Evolutionary conservation across 2,329 filamentous ascomycete genomes (phyloP).

Genomic region (Penicillium sp.): DNA sequence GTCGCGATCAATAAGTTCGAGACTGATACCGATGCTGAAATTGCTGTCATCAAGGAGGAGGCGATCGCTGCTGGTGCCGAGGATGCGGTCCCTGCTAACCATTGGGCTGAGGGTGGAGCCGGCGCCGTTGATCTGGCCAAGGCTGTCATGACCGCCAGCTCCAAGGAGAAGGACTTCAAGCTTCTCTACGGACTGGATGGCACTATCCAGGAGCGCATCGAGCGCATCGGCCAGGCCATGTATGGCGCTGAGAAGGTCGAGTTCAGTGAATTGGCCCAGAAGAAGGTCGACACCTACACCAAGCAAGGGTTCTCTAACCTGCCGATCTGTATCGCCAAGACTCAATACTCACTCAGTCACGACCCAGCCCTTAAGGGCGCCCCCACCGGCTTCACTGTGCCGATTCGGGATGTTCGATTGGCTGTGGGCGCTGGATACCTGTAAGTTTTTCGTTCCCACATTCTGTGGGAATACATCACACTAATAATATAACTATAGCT

Average conservation of each 20-base stretch:
- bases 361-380: conserved; percentile 93
- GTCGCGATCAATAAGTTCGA: conserved; percentile 97
- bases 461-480: conserved; percentile 36
- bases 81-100: conserved; percentile 89
- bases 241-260: conserved; percentile 88
- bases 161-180: conserved; percentile 83
- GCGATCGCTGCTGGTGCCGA: conserved; percentile 88
- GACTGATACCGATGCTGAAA: conserved; percentile 90
- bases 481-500: conserved; percentile 51
- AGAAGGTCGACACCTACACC: conserved; percentile 94
- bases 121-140: conserved; percentile 87
- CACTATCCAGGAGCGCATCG: conserved; percentile 82
- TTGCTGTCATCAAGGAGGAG: conserved; percentile 85
- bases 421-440: conserved; percentile 92
- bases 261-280: conserved; percentile 90
- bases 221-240: conserved; percentile 87
- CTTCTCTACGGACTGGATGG: conserved; percentile 81
- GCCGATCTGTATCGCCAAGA: conserved; percentile 97
- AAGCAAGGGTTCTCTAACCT: conserved; percentile 88
- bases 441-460: conserved; percentile 51
- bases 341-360: conserved; percentile 93
- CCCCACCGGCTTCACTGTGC: conserved; percentile 88
- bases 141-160: conserved; percentile 77
- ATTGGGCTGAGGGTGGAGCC: conserved; percentile 93
- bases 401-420: conserved; percentile 90